phyloP scores from a whole-genome alignment of 192 early-diverging fungal species.

The Funneliformis geosporum region DNA sequence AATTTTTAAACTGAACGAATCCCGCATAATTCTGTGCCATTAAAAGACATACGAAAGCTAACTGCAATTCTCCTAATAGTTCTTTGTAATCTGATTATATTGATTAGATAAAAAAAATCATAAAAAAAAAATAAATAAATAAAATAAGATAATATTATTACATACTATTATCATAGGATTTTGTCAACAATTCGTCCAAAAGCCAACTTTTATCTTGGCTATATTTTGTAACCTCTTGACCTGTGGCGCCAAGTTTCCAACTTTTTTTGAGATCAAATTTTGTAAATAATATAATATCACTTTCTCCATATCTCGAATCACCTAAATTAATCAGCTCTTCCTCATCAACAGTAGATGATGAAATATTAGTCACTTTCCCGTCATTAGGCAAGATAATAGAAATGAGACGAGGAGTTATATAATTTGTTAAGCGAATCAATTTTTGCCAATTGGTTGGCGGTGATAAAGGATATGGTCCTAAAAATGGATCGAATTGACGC shows the following conservation, averaged over 20 bases:
- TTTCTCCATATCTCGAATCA: background rate
- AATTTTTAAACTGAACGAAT: conserved; percentile 83
- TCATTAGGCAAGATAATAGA: conserved; percentile 10
- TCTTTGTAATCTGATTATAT: conserved; percentile 43
- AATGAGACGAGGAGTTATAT: conserved; percentile 49
- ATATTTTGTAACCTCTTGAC: conserved; percentile 70
- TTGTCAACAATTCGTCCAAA: conserved; percentile 53
- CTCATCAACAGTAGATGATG: conserved; percentile 30
- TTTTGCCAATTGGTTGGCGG: conserved; percentile 67
- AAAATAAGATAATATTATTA: background rate
- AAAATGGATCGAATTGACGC: conserved; percentile 72
- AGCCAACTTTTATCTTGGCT: conserved; percentile 91
- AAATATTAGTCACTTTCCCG: conserved; percentile 25
- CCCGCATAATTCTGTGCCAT: conserved; percentile 83
- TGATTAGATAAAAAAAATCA: background rate
- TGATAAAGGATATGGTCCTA: conserved; percentile 80
- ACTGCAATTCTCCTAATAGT: conserved; percentile 80
- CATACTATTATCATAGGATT: conserved; percentile 51
- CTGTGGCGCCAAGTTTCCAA: conserved; percentile 71
- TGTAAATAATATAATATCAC: conserved; percentile 60
- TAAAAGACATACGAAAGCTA: conserved; percentile 77
- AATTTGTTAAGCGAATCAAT: conserved; percentile 76
- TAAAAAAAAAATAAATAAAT: background rate
- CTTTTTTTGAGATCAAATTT: conserved; percentile 79
- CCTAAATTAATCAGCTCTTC: conserved; percentile 12